Evolutionary conservation across 352 stramenopile genomes (phyloP).

Genomic region (Pythium utonaiense): DNA sequence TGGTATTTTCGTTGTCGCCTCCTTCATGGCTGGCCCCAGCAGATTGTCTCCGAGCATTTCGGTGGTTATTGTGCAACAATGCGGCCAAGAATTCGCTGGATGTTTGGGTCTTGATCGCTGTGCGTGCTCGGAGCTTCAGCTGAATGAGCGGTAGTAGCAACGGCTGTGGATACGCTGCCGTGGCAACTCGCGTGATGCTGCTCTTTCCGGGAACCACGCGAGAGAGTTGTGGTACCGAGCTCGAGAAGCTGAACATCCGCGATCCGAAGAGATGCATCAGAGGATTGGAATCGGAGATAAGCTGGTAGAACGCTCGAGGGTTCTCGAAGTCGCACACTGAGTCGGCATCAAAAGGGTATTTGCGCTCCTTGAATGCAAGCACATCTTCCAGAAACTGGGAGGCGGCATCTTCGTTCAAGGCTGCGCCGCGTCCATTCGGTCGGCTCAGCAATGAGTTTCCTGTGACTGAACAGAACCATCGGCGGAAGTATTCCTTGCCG

Average conservation of each 20-base stretch:
- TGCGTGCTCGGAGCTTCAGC: slow-evolving; percentile 42
- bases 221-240: slow-evolving; percentile 41
- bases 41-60: slow-evolving; percentile 2
- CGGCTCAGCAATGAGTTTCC: neutral
- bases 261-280: slow-evolving; percentile 75
- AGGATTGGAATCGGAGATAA: slow-evolving; percentile 72
- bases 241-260: slow-evolving; percentile 69
- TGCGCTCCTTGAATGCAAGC: slow-evolving; percentile 69
- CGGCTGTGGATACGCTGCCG: slow-evolving; percentile 26
- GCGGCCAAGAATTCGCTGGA: slow-evolving; percentile 45
- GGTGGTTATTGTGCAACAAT: slow-evolving; percentile 9
- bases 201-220: slow-evolving; percentile 40
- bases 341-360: slow-evolving; percentile 71
- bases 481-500: slow-evolving; percentile 68
- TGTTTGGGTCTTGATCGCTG: slow-evolving; percentile 23
- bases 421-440: neutral
- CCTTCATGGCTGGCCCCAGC: neutral
- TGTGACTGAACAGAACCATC: slow-evolving; percentile 52
- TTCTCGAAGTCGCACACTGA: slow-evolving; percentile 78
- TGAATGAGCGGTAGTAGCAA: slow-evolving; percentile 45
- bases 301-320: slow-evolving; percentile 65
- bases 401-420: slow-evolving; percentile 50
- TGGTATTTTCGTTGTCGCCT: neutral
- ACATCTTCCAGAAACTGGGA: slow-evolving; percentile 73
- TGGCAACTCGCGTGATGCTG: slow-evolving; percentile 54